Base-by-base conservation (phyloP, 2,329 filamentous ascomycete species). In the Stagonosporopsis chrysanthemi region DNA sequence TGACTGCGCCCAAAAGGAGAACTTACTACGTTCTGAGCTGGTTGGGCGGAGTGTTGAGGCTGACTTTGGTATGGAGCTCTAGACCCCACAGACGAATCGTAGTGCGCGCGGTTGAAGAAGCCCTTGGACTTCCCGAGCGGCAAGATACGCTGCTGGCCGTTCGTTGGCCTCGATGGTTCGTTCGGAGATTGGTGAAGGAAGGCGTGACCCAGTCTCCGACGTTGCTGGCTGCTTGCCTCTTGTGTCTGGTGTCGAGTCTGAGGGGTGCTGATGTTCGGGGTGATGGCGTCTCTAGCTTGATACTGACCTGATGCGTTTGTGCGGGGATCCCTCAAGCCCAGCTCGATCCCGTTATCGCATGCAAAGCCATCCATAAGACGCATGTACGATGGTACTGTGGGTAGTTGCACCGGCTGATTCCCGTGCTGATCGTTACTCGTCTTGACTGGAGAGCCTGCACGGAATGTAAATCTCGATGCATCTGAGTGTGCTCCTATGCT, bases 1-100 rank as follows among this genome's bases (percentile, higher is more conserved):
- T 55, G 62, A 43, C 51, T 66, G 57, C 52, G 65, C 42, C 59
- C 64, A 60, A 79, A 78, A 60, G 78, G 78, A 9, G 77, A 75
- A 72, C 77, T 80, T 66, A 75, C 68, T 51, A 78, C 72, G 67
- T 38, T 72, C 42, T 72, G 63, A 46, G 64, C 49, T 52, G 65
- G 61, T 15, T 48, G 55, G 4, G 38, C 46, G n/a, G 66, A 59
- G 41, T 65, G 48, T 23, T 48, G 54, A 4, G 23, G n/a, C 6
- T 40, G 39, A n/a, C 6, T 23, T n/a, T 6, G 19, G 19, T 22
- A 26, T 40, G 39, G 31, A n/a, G 15, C 44, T 9, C 31, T 23
- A 1, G 56, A 47, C 19, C 53, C 49, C 12, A 44, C 7, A 6
- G 40, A 24, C 11, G 46, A 17, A 5, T 56, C 35, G 17, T 61